phyloP scores from a whole-genome alignment of 768 basidiomycete species.

The Serendipita sp. region DNA sequence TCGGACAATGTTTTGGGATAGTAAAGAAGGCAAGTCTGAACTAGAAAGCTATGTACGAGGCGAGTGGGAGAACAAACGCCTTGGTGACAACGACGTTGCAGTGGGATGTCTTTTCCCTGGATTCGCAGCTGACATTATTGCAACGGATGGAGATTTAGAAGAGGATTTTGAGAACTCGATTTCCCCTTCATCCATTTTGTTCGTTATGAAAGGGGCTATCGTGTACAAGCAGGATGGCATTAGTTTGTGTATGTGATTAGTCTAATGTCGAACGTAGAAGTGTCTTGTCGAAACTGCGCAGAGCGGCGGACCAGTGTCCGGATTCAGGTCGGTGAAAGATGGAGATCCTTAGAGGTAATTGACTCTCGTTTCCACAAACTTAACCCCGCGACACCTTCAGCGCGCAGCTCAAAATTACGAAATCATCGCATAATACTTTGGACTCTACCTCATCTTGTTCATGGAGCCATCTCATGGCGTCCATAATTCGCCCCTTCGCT shows the following conservation, averaged over 20 bases:
- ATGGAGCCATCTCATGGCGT: background rate
- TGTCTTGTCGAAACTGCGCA: too few relatives aligned
- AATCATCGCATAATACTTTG: background rate
- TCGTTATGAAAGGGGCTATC: constrained; percentile 43
- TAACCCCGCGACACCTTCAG: too few relatives aligned
- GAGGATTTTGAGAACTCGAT: constrained; percentile 28
- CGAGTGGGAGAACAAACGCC: constrained; percentile 15
- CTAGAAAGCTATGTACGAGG: constrained; percentile 15
- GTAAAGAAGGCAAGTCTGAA: constrained; percentile 9
- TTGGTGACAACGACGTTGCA: constrained; percentile 34
- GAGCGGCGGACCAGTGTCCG: too few relatives aligned
- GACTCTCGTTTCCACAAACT: too few relatives aligned
- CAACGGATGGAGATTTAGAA: constrained; percentile 22
- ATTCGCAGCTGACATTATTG: constrained; percentile 38
- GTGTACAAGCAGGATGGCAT: constrained; percentile 22
- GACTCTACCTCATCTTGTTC: background rate
- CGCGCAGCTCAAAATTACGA: background rate
- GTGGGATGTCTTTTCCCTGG: constrained; percentile 38
- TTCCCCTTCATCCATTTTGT: constrained; percentile 29
- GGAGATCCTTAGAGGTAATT: too few relatives aligned
- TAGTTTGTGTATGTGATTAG: too few relatives aligned
- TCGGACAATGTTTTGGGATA: constrained; percentile 31
- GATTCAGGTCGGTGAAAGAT: too few relatives aligned
- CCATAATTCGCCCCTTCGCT: background rate
- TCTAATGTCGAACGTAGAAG: too few relatives aligned